Percentiles rank a stretch among this genome's conserved stretches.
phyloP scores from a whole-genome alignment of 2,329 filamentous ascomycete species.

The Myotisia sp. region DNA sequence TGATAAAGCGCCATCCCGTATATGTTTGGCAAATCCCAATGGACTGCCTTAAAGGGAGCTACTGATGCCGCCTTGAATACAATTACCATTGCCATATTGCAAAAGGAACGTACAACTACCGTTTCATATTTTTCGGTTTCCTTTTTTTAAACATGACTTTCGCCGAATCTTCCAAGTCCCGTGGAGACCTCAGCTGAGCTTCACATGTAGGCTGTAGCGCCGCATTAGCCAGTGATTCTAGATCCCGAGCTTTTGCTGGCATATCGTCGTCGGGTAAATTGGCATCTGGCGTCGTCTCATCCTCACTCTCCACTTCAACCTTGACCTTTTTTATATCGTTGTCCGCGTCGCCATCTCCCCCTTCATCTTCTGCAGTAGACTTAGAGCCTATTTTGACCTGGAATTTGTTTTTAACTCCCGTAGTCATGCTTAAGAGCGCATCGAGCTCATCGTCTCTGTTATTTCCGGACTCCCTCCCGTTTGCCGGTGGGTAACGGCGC shows the following conservation, averaged over 20 bases:
- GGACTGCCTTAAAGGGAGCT: no score
- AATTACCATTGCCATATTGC: no score
- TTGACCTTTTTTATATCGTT: no score
- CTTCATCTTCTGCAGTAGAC: no score
- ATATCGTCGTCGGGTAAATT: neutral
- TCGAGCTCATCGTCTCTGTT: conserved; percentile 30
- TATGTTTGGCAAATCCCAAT: no score
- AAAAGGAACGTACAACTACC: no score
- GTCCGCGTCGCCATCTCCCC: neutral
- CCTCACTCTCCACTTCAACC: neutral
- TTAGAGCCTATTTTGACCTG: conserved; percentile 10
- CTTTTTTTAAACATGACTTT: conserved; percentile 37
- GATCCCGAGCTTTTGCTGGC: neutral
- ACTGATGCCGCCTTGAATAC: no score
- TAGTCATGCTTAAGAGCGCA: conserved; percentile 29
- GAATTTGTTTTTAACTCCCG: conserved; percentile 25
- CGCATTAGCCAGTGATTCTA: no score
- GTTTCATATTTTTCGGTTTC: conserved; percentile 32
- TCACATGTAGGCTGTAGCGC: conserved; percentile 18
- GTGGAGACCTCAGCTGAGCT: no score
- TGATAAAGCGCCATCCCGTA: no score
- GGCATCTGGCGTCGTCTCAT: neutral
- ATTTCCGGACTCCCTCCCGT: conserved; percentile 24
- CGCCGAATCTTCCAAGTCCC: no score
- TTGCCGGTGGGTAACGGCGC: conserved; percentile 25